Percentiles rank a stretch among this genome's conserved stretches.
Conservation (phyloP, 2,329 filamentous ascomycete species). For the Graphilbum fragrans region DNA sequence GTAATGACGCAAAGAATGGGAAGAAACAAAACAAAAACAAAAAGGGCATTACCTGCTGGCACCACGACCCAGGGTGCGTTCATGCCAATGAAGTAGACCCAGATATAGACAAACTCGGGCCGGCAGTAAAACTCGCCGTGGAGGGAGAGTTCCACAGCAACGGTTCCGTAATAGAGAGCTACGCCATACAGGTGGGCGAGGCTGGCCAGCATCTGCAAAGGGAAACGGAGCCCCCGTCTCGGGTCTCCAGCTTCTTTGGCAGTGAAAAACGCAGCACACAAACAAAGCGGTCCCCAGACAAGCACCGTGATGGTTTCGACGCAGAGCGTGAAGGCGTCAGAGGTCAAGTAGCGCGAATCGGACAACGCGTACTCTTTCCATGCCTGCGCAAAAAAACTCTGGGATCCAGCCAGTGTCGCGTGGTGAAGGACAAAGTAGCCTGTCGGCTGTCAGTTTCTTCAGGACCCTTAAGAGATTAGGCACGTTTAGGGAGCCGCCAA, state of each 20-base stretch:
- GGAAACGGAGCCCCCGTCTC: conserved; percentile 28
- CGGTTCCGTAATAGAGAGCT: conserved; percentile 50
- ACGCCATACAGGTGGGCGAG: conserved; percentile 48
- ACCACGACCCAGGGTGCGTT: conserved; percentile 49
- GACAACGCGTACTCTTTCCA: conserved; percentile 90
- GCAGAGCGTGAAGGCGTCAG: conserved; percentile 74
- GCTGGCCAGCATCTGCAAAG: conserved; percentile 37
- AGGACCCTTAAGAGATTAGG: neutral
- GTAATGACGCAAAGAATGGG: neutral
- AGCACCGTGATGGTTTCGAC: conserved; percentile 72
- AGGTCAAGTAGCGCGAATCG: conserved; percentile 76
- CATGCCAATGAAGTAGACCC: conserved; percentile 50
- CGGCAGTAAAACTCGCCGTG: conserved; percentile 38
- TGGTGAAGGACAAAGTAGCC: conserved; percentile 70
- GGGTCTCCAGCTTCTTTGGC: conserved; percentile 12
- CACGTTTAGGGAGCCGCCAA: no score
- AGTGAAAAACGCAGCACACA: conserved; percentile 34
- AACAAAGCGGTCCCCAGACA: conserved; percentile 47
- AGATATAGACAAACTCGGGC: conserved; percentile 49
- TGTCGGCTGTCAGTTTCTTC: conserved; percentile 16
- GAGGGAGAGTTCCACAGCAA: conserved; percentile 32
- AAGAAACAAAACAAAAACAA: neutral
- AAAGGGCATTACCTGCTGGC: conserved; percentile 28
- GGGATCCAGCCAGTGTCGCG: conserved; percentile 48
- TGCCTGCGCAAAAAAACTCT: conserved; percentile 68